Percentiles rank a stretch among this genome's conserved stretches.
phyloP scores from a whole-genome alignment of 2,329 filamentous ascomycete genomes.

The Aspergillus fumigatus region DNA sequence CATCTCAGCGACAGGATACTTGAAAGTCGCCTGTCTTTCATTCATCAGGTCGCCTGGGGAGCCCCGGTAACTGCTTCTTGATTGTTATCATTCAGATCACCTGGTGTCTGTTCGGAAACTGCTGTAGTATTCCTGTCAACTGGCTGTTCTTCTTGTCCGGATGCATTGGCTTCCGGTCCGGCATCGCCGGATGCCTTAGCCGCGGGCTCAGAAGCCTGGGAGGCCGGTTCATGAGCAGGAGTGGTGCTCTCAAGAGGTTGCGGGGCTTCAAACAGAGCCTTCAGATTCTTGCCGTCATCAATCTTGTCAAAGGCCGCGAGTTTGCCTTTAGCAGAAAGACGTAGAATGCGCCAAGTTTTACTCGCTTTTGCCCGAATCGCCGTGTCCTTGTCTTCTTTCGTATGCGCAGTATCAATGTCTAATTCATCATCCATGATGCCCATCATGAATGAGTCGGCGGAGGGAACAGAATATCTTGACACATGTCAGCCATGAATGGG shows the following conservation, averaged over 20 bases:
- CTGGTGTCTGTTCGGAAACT: slow-evolving; percentile 6
- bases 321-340: slow-evolving; percentile 69
- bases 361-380: slow-evolving; percentile 72
- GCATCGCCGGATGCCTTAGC: slow-evolving; percentile 11
- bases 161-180: slow-evolving; percentile 5
- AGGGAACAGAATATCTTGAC: slow-evolving; percentile 61
- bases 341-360: slow-evolving; percentile 84
- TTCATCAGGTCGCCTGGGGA: slow-evolving; percentile 12
- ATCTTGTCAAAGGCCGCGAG: slow-evolving; percentile 81
- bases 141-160: slow-evolving; percentile 4
- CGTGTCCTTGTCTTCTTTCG: slow-evolving; percentile 55
- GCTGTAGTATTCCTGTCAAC: slow-evolving; percentile 6
- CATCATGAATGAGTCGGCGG: slow-evolving; percentile 64
- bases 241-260: slow-evolving; percentile 13
- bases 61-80: slow-evolving; percentile 4
- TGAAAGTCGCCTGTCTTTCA: background rate
- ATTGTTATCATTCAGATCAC: slow-evolving; percentile 5
- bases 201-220: slow-evolving; percentile 19
- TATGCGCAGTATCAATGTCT: slow-evolving; percentile 76
- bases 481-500: slow-evolving; percentile 12
- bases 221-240: slow-evolving; percentile 14
- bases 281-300: slow-evolving; percentile 70
- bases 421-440: slow-evolving; percentile 76
- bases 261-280: slow-evolving; percentile 43
- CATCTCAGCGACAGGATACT: background rate